Conservation (phyloP, 2,329 filamentous ascomycete genomes). For the Lachnellula occidentalis region DNA sequence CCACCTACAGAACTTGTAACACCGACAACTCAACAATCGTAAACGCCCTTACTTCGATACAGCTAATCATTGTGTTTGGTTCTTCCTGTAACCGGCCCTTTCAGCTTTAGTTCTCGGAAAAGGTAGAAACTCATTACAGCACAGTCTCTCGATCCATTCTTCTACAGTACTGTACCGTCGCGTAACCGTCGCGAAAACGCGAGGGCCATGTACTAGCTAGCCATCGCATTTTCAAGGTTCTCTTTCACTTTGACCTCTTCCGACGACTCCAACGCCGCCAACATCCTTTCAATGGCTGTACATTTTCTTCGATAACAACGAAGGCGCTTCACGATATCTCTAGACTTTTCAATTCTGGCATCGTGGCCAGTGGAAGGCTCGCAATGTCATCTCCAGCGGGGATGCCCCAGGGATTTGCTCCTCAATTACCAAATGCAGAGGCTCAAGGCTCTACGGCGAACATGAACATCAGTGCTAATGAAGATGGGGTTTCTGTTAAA, state of each 20-base stretch:
- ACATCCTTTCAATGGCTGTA: conserved; percentile 20
- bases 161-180: not conserved
- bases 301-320: conserved; percentile 9
- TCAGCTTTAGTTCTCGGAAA: not conserved
- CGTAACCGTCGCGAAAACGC: conserved; percentile 18
- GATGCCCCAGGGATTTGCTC: conserved; percentile 7
- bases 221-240: conserved; percentile 20
- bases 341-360: conserved; percentile 11
- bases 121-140: not conserved
- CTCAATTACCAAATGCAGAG: conserved; percentile 16
- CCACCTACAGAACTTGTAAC: not conserved
- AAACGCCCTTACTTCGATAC: not conserved
- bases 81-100: not conserved
- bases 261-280: not conserved
- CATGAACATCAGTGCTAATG: conserved; percentile 29
- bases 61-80: not conserved
- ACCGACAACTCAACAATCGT: not conserved
- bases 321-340: conserved; percentile 12
- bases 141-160: not conserved
- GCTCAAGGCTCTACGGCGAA: conserved; percentile 15
- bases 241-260: conserved; percentile 3
- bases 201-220: conserved; percentile 17
- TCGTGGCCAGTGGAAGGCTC: conserved; percentile 17
- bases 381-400: conserved; percentile 28
- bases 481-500: conserved; percentile 44